Percentiles rank a stretch among this genome's conserved stretches.
Conservation (phyloP, 2,329 filamentous ascomycete species). For the Penicillium brasilianum region DNA sequence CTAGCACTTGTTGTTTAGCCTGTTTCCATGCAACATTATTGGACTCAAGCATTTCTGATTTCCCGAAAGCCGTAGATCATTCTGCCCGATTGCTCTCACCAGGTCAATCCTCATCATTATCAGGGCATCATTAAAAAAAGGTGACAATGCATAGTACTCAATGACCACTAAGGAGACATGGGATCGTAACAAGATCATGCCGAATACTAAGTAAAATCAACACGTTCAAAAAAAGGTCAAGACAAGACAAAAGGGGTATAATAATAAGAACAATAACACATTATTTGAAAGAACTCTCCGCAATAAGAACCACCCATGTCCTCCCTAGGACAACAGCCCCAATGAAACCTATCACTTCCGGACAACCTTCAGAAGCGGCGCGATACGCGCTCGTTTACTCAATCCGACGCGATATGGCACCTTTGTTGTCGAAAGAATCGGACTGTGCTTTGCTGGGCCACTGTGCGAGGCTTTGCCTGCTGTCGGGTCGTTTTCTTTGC, state of each 20-base stretch:
- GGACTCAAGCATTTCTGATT: not conserved
- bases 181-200: not conserved
- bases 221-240: not conserved
- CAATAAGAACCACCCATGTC: not conserved
- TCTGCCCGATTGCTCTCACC: not conserved
- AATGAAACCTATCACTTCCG: slow-evolving; percentile 39
- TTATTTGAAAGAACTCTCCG: not conserved
- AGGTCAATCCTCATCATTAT: not conserved
- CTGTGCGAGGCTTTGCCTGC: slow-evolving; percentile 27
- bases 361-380: slow-evolving; percentile 54
- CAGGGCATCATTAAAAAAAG: not conserved
- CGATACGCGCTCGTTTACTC: slow-evolving; percentile 55
- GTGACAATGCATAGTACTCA: not conserved
- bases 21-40: not conserved
- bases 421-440: slow-evolving; percentile 45
- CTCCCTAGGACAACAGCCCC: no score
- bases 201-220: not conserved
- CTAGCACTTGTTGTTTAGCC: not conserved
- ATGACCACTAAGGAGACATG: not conserved
- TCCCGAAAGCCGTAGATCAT: not conserved
- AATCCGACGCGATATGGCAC: slow-evolving; percentile 55
- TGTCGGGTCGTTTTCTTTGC: slow-evolving; percentile 11
- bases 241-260: slow-evolving; percentile 11
- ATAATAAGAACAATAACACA: slow-evolving; percentile 8
- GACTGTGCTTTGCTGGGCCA: slow-evolving; percentile 48